Evolutionary conservation across 2,329 filamentous ascomycete species (phyloP).

Genomic region (Bimuria novae-zelandiae): DNA sequence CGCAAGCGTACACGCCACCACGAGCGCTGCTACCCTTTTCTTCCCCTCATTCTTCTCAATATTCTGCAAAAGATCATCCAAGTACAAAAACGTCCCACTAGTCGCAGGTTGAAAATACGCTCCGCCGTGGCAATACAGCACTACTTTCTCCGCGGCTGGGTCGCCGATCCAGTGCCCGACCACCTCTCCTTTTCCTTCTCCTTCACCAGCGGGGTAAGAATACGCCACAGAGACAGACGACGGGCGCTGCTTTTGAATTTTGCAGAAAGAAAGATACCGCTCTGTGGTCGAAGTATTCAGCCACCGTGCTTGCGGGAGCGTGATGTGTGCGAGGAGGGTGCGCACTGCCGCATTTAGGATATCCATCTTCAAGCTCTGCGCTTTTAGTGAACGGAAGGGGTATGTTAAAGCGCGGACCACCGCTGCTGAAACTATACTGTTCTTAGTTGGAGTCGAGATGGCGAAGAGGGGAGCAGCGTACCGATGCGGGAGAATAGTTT

Average conservation of each 20-base stretch:
- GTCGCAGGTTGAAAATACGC: slow-evolving; percentile 24
- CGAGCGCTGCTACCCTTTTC: slow-evolving; percentile 20
- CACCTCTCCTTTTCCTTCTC: slow-evolving; percentile 12
- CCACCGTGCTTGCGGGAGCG: slow-evolving; percentile 27
- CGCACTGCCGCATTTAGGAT: slow-evolving; percentile 23
- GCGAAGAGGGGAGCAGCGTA: too few relatives aligned
- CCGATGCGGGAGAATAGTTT: too few relatives aligned
- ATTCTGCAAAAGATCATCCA: slow-evolving; percentile 10
- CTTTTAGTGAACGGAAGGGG: slow-evolving; percentile 20
- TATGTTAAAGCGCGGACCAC: slow-evolving; percentile 21
- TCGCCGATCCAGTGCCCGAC: slow-evolving; percentile 31
- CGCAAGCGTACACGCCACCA: slow-evolving; percentile 26
- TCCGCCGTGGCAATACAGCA: slow-evolving; percentile 31
- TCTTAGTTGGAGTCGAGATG: background rate
- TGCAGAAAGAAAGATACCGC: slow-evolving; percentile 23
- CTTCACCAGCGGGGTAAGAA: background rate
- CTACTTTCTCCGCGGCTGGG: slow-evolving; percentile 22
- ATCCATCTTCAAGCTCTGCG: slow-evolving; percentile 19
- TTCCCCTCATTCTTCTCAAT: slow-evolving; percentile 18
- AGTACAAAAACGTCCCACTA: slow-evolving; percentile 11
- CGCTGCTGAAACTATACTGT: slow-evolving; percentile 14
- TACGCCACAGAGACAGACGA: slow-evolving; percentile 13
- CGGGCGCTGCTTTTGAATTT: slow-evolving; percentile 12
- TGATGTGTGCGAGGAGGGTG: slow-evolving; percentile 18
- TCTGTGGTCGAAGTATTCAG: slow-evolving; percentile 20